phyloP scores from a whole-genome alignment of 129 eudicot species.

The Arctium lappa region DNA sequence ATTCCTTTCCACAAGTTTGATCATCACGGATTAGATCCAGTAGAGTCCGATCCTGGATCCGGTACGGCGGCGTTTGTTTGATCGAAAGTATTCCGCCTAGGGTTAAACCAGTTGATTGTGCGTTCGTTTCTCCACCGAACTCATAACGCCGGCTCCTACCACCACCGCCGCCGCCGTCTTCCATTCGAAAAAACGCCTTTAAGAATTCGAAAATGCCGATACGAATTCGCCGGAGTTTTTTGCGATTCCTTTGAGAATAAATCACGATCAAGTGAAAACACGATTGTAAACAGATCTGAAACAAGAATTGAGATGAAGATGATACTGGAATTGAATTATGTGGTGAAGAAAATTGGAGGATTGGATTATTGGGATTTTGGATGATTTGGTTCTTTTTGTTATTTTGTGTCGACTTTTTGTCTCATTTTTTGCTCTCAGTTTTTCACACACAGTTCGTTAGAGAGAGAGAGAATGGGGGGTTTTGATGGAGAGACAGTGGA shows the following conservation, averaged over 20 bases:
- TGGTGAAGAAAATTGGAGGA: slow-evolving; percentile 20
- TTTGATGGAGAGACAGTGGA: slow-evolving; percentile 8
- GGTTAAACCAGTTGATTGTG: slow-evolving; percentile 33
- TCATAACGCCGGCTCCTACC: slow-evolving; percentile 22
- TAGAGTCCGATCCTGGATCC: slow-evolving; percentile 44
- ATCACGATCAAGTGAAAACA: background rate
- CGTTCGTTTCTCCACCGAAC: slow-evolving; percentile 14
- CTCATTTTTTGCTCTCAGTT: background rate
- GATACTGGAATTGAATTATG: slow-evolving; percentile 26
- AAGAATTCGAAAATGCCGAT: background rate
- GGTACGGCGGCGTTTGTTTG: slow-evolving; percentile 33
- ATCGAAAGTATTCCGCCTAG: slow-evolving; percentile 46
- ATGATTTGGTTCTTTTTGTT: slow-evolving; percentile 25
- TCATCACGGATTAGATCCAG: slow-evolving; percentile 65
- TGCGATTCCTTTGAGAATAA: slow-evolving; percentile 7
- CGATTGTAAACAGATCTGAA: slow-evolving; percentile 17
- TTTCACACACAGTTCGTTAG: background rate
- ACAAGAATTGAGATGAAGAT: background rate
- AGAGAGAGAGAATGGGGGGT: slow-evolving; percentile 12
- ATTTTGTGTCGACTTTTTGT: slow-evolving; percentile 20
- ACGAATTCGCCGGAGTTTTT: background rate
- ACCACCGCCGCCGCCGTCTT: slow-evolving; percentile 26
- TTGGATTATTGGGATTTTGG: background rate
- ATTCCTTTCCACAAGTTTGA: slow-evolving; percentile 23
- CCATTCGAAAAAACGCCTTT: slow-evolving; percentile 20